A percentile compares a stretch with the other conserved stretches of the same genome.
Conservation (phyloP, 345 rosid species). For the Clarkia xantiana region DNA sequence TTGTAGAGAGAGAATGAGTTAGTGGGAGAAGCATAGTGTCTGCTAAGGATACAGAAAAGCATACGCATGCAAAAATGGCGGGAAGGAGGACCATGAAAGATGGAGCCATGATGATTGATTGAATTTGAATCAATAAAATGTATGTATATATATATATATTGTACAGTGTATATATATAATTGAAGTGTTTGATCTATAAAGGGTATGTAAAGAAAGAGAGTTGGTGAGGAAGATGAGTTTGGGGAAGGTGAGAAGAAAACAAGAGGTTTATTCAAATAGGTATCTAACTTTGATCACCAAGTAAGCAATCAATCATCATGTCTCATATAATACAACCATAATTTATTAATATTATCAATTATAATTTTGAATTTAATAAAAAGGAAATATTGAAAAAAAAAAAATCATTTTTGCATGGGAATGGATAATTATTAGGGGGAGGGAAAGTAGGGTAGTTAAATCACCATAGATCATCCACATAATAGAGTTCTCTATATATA, state of each 20-base stretch:
- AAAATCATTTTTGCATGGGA: too few relatives aligned
- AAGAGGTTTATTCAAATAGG: background rate
- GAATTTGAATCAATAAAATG: background rate
- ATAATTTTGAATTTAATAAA: background rate
- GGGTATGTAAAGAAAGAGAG: background rate
- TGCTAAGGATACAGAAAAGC: background rate
- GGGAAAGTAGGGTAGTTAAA: too few relatives aligned
- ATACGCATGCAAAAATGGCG: constrained; percentile 1
- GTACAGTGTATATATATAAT: background rate
- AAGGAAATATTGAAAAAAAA: too few relatives aligned
- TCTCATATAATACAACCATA: too few relatives aligned
- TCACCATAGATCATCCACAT: too few relatives aligned
- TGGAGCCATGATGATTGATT: constrained; percentile 6
- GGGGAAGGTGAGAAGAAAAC: background rate
- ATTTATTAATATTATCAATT: background rate
- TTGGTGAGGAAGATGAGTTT: too few relatives aligned
- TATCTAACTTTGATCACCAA: background rate
- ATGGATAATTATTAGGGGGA: too few relatives aligned
- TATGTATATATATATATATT: background rate
- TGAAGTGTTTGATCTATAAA: background rate
- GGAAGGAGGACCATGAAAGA: constrained; percentile 1
- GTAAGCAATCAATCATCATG: background rate
- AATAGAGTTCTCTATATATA: too few relatives aligned
- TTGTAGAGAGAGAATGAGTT: constrained; percentile 48
- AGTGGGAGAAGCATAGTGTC: constrained; percentile 35